A percentile compares a stretch with the other conserved stretches of the same genome.
Evolutionary conservation across 352 stramenopile species (phyloP).

Genomic region (Nothophytophthora sp.): DNA sequence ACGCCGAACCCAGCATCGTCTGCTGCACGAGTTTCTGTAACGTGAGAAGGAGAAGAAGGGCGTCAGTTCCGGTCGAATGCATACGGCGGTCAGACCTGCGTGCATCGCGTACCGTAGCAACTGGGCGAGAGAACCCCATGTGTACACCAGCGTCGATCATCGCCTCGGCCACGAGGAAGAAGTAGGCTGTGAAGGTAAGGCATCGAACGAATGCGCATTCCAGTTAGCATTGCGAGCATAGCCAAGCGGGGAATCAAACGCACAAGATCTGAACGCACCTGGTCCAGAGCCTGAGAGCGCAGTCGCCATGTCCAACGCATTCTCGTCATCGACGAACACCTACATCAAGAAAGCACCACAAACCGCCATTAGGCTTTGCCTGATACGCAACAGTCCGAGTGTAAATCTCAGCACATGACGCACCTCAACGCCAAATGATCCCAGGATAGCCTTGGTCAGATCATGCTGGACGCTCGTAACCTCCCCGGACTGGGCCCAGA

Average conservation of each 20-base stretch:
- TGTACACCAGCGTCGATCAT: constrained; percentile 96
- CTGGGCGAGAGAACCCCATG: constrained; percentile 94
- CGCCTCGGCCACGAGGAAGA: constrained; percentile 95
- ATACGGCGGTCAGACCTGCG: not conserved
- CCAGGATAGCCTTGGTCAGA: constrained; percentile 85
- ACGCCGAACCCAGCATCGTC: constrained; percentile 92
- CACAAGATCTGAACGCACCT: constrained; percentile 23
- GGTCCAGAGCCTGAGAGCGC: constrained; percentile 93
- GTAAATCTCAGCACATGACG: not conserved
- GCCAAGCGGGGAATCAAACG: not conserved
- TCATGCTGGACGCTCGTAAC: constrained; percentile 78
- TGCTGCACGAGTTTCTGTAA: constrained; percentile 92
- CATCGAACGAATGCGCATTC: not conserved
- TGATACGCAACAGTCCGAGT: not conserved
- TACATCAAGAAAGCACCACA: constrained; percentile 4
- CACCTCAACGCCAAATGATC: constrained; percentile 91
- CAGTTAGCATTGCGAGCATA: not conserved
- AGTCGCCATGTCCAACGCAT: constrained; percentile 95
- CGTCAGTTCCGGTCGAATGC: not conserved
- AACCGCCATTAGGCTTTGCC: not conserved
- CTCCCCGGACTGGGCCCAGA: constrained; percentile 88
- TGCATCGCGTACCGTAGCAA: constrained; percentile 71
- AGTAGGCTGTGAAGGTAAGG: constrained; percentile 78
- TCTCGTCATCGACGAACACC: constrained; percentile 95
- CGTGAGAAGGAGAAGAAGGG: constrained; percentile 1